phyloP scores from a whole-genome alignment of 352 stramenopile genomes.

The Pythium rhizo-oryzae region DNA sequence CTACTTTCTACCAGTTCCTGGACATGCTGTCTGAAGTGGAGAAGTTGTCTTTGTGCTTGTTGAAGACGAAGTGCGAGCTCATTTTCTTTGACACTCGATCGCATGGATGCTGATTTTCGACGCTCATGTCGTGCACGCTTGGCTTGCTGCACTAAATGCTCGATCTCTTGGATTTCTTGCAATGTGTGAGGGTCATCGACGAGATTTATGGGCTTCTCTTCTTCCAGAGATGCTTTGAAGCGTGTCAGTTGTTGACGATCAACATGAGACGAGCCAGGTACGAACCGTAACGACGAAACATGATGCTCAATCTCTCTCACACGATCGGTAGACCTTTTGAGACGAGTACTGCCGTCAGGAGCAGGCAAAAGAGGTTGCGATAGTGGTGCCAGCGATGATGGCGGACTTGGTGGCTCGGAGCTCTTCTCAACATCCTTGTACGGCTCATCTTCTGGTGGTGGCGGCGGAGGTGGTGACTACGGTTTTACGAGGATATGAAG shows the following conservation, averaged over 20 bases:
- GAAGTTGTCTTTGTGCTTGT: conserved; percentile 70
- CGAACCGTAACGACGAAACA: conserved; percentile 27
- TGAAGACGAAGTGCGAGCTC: conserved; percentile 67
- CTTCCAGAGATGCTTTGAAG: background rate
- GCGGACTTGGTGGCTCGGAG: background rate
- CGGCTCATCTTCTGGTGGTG: conserved; percentile 14
- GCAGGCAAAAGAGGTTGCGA: background rate
- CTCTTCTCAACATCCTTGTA: background rate
- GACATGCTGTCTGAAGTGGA: conserved; percentile 69
- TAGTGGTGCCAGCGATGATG: background rate
- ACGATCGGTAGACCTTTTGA: conserved; percentile 34
- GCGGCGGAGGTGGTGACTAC: conserved; percentile 16
- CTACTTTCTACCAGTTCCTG: conserved; percentile 32
- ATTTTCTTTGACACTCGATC: conserved; percentile 57
- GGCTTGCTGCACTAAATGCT: conserved; percentile 53
- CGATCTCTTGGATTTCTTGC: conserved; percentile 50
- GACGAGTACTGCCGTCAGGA: background rate
- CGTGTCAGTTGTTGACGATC: background rate
- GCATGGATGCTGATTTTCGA: conserved; percentile 27
- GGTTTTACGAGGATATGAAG: background rate
- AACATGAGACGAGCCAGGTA: conserved; percentile 1
- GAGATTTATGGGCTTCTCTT: conserved; percentile 3
- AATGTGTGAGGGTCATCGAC: conserved; percentile 33
- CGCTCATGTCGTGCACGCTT: conserved; percentile 38
- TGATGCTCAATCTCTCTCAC: conserved; percentile 24